These are phyloP conservation scores for Polyporus tsugae DNA, from an alignment of 1,284 basidiomycete species.

Conservation along the genomic window DNA sequence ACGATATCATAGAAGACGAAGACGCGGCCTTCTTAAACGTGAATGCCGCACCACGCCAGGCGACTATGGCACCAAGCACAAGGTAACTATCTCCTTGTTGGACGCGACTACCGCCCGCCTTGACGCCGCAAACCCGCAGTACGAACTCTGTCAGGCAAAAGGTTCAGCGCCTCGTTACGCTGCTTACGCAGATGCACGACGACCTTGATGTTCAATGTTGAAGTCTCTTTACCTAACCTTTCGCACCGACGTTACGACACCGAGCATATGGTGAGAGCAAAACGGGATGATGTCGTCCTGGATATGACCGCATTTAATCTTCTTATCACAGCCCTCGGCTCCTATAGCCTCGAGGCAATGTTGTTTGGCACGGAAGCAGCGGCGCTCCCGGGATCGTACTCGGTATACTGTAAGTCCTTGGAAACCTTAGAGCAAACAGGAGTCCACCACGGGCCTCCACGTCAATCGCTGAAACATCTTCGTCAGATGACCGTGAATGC, in stretches of 20 bases:
- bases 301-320: constrained; percentile 1
- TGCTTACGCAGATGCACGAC: not conserved
- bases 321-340: constrained; percentile 3
- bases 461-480: not conserved
- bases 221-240: not conserved
- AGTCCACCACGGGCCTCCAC: not conserved
- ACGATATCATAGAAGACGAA: not conserved
- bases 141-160: not conserved
- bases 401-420: not conserved
- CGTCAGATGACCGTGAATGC: not conserved
- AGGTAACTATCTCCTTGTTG: not conserved
- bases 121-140: not conserved
- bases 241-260: not conserved
- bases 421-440: constrained; percentile 5
- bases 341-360: constrained; percentile 2
- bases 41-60: not conserved
- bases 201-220: not conserved
- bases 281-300: not conserved
- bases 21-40: not conserved
- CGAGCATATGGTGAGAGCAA: not conserved
- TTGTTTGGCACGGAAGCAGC: constrained; percentile 5
- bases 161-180: not conserved
- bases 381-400: not conserved
- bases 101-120: not conserved
- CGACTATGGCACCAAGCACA: not conserved